Percentiles rank a stretch among this genome's conserved stretches.
Evolutionary conservation across 768 basidiomycete genomes (phyloP).

Genomic region (Rhodotorula diobovata): DNA sequence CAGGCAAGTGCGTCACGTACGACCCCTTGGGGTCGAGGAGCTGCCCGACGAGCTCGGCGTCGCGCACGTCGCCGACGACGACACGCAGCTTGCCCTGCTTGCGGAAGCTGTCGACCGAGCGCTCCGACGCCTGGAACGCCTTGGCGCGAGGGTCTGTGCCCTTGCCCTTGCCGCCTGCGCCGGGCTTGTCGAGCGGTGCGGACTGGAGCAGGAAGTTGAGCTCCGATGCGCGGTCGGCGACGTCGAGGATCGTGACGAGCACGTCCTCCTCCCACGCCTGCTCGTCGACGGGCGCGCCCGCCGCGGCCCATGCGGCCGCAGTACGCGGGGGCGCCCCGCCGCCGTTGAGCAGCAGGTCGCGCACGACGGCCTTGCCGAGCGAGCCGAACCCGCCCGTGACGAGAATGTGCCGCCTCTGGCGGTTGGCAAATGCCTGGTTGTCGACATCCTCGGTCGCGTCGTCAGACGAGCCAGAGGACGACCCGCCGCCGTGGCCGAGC

Average conservation of each 20-base stretch:
- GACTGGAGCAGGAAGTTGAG: slow-evolving; percentile 42
- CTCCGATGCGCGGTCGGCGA: slow-evolving; percentile 29
- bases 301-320: slow-evolving; percentile 13
- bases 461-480: slow-evolving; percentile 7
- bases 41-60: slow-evolving; percentile 12
- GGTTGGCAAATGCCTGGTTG: neutral
- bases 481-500: slow-evolving; percentile 27
- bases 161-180: slow-evolving; percentile 20
- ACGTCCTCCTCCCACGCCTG: slow-evolving; percentile 31
- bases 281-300: slow-evolving; percentile 7
- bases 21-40: slow-evolving; percentile 22
- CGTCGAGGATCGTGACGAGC: slow-evolving; percentile 40
- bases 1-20: slow-evolving; percentile 7
- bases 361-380: slow-evolving; percentile 39
- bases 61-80: slow-evolving; percentile 36
- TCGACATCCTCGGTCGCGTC: slow-evolving; percentile 11
- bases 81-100: slow-evolving; percentile 35
- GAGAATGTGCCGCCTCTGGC: slow-evolving; percentile 37
- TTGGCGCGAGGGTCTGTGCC: slow-evolving; percentile 40
- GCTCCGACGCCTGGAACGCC: slow-evolving; percentile 30
- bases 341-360: slow-evolving; percentile 37
- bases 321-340: neutral
- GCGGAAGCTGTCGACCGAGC: slow-evolving; percentile 31
- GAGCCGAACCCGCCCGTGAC: slow-evolving; percentile 42
- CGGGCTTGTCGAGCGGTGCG: slow-evolving; percentile 35